phyloP scores from a whole-genome alignment of 768 basidiomycete species.

The Mycena filopes region DNA sequence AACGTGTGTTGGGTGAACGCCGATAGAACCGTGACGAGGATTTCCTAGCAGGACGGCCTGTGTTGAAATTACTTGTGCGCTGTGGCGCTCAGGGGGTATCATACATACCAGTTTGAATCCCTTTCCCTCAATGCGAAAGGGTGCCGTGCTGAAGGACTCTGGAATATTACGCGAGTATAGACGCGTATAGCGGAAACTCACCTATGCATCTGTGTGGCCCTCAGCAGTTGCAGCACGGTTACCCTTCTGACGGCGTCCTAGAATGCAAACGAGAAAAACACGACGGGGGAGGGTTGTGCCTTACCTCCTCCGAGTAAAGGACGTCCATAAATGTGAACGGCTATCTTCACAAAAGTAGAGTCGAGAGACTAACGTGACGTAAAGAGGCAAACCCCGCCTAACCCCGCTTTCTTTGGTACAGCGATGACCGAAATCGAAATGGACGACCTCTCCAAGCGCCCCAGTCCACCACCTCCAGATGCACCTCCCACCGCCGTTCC shows the following conservation, averaged over 20 bases:
- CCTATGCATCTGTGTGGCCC: background rate
- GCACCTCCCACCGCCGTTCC: constrained; percentile 10
- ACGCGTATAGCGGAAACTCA: no score
- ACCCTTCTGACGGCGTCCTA: background rate
- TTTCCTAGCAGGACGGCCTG: constrained; percentile 11
- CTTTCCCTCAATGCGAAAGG: constrained; percentile 6
- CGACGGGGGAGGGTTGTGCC: no score
- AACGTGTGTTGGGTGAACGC: background rate
- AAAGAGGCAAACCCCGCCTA: background rate
- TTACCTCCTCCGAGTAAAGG: no score
- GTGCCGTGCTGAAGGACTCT: constrained; percentile 2
- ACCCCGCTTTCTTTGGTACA: background rate
- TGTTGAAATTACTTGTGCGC: no score
- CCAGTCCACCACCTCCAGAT: constrained; percentile 17
- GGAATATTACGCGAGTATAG: background rate
- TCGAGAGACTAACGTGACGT: no score
- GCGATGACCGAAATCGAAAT: constrained; percentile 52
- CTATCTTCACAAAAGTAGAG: no score
- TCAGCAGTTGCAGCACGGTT: constrained; percentile 1
- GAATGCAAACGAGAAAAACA: no score
- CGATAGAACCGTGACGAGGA: background rate
- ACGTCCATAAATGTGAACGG: no score
- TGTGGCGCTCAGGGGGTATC: no score
- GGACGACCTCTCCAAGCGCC: constrained; percentile 45
- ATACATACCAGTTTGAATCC: background rate